phyloP scores from a whole-genome alignment of 1,284 basidiomycete species.

The Marasmius fiardii region DNA sequence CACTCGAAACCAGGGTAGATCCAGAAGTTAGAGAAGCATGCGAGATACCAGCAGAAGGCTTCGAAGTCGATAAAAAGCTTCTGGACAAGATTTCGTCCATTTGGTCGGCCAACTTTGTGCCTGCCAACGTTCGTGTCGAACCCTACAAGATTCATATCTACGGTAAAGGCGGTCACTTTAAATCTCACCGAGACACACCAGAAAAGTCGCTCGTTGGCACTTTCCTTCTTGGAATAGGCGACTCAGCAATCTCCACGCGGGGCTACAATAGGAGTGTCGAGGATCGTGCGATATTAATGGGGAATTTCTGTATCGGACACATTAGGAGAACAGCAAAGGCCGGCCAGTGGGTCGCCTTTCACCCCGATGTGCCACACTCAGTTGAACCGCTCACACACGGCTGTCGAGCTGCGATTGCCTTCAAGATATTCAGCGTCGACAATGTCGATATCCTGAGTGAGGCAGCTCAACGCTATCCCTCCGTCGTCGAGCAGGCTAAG shows the following conservation, averaged over 20 bases:
- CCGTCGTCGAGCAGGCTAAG: conserved; percentile 4
- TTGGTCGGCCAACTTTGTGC: conserved; percentile 22
- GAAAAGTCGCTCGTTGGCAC: conserved; percentile 26
- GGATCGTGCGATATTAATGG: neutral
- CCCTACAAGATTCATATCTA: conserved; percentile 32
- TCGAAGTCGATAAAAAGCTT: conserved; percentile 20
- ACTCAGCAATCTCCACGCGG: conserved; percentile 8
- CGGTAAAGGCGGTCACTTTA: conserved; percentile 25
- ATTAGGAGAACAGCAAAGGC: conserved; percentile 9
- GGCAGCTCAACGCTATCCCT: neutral
- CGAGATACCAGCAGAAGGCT: conserved; percentile 25
- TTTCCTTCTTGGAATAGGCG: conserved; percentile 26
- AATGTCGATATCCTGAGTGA: neutral
- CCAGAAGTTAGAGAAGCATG: conserved; percentile 21
- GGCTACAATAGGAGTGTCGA: too few relatives aligned
- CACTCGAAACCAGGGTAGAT: conserved; percentile 20
- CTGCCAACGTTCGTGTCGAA: conserved; percentile 20
- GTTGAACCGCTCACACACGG: conserved; percentile 17
- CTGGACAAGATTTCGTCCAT: conserved; percentile 14
- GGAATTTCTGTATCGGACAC: conserved; percentile 15
- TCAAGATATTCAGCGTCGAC: conserved; percentile 26
- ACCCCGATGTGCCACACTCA: conserved; percentile 33
- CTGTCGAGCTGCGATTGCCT: conserved; percentile 28
- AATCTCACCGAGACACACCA: conserved; percentile 27
- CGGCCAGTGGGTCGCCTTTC: conserved; percentile 31